Evolutionary conservation across 1,139 yeast species (phyloP).

Genomic region (Lodderomyces parapsilosis): DNA sequence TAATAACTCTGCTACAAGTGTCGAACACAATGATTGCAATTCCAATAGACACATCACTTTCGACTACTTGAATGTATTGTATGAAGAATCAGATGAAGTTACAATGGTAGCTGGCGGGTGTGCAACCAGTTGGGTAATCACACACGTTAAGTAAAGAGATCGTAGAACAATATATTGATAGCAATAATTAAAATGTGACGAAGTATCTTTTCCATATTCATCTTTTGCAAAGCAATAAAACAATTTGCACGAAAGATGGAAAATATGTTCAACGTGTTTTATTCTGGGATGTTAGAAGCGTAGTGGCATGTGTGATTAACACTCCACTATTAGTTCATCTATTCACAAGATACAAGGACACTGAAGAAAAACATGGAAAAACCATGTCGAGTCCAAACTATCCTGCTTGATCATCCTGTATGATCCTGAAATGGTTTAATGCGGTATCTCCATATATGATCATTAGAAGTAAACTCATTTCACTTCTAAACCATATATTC

Average conservation of each 20-base stretch:
- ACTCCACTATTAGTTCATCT: not conserved
- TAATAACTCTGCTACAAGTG: constrained; percentile 8
- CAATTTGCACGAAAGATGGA: constrained; percentile 73
- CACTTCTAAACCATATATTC: not conserved
- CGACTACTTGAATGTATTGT: constrained; percentile 37
- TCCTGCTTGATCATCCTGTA: constrained; percentile 26
- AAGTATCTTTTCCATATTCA: constrained; percentile 79
- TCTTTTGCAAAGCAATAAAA: constrained; percentile 48
- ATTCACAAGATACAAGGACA: not conserved
- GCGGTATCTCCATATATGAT: not conserved
- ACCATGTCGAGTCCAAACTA: too few species aligned
- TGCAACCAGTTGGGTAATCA: constrained; percentile 42
- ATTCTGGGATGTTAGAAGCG: constrained; percentile 48
- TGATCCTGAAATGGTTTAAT: too few species aligned
- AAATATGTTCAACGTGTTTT: constrained; percentile 72
- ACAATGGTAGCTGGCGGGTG: constrained; percentile 34
- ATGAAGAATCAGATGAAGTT: constrained; percentile 18
- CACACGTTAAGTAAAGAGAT: too few species aligned
- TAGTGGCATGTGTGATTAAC: not conserved
- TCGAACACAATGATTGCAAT: not conserved
- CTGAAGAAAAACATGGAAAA: too few species aligned
- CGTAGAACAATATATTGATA: too few species aligned
- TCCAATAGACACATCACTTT: constrained; percentile 32
- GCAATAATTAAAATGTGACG: constrained; percentile 59
- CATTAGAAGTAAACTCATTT: constrained; percentile 4